Percentiles rank a stretch among this genome's conserved stretches.
Evolutionary conservation across 2,329 filamentous ascomycete species (phyloP).

Genomic region (Fusarium equiseti): DNA sequence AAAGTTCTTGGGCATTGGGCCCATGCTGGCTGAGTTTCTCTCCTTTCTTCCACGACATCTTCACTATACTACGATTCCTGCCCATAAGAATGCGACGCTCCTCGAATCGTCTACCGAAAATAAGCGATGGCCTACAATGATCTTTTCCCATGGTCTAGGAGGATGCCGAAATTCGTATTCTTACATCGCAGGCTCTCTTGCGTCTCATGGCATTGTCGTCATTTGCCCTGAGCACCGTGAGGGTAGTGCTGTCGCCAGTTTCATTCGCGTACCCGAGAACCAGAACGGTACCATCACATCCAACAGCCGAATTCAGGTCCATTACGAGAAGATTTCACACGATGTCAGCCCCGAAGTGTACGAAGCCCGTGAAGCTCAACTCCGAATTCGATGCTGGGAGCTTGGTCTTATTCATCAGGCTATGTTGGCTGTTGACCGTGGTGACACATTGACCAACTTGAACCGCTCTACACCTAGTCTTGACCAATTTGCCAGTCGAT

Average conservation of each 20-base stretch:
- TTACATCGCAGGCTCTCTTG: constrained; percentile 81
- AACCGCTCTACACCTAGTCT: constrained; percentile 65
- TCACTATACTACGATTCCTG: constrained; percentile 79
- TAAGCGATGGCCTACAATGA: constrained; percentile 80
- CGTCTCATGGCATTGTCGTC: constrained; percentile 84
- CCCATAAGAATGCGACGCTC: constrained; percentile 76
- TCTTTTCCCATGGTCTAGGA: constrained; percentile 89
- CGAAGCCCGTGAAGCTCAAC: constrained; percentile 74
- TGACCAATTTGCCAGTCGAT: constrained; percentile 67
- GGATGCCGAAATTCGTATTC: constrained; percentile 87
- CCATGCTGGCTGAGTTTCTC: constrained; percentile 67
- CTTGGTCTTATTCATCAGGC: constrained; percentile 77
- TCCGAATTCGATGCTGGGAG: constrained; percentile 84
- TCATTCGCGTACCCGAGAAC: constrained; percentile 72
- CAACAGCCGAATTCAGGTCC: constrained; percentile 52
- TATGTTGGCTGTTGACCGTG: constrained; percentile 73
- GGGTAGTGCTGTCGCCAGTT: constrained; percentile 80
- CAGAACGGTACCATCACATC: constrained; percentile 50
- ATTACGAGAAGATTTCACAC: constrained; percentile 70
- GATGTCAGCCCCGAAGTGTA: constrained; percentile 74
- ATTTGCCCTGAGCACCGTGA: constrained; percentile 87
- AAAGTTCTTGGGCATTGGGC: constrained; percentile 77
- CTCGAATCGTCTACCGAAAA: constrained; percentile 61
- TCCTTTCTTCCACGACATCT: constrained; percentile 77
- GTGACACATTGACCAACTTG: constrained; percentile 63